Conservation (phyloP, 371 early-diverging fungal genomes). For the Mucor irregularis region DNA sequence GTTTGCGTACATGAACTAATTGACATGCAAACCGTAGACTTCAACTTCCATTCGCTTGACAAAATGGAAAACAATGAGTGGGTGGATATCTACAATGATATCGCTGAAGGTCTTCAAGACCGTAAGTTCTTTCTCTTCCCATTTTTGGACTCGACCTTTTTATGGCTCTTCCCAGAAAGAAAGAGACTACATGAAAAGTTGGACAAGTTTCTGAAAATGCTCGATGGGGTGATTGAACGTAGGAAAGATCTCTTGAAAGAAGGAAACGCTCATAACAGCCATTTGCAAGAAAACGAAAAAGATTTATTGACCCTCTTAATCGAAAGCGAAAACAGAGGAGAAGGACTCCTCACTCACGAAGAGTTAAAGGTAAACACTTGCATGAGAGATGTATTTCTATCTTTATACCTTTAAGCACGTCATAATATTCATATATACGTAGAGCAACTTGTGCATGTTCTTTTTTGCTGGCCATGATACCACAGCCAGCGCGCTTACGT, state of each 20-base stretch:
- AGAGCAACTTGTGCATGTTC: slow-evolving; percentile 23
- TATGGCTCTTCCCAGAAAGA: slow-evolving; percentile 19
- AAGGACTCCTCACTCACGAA: slow-evolving; percentile 1
- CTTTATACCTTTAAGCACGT: slow-evolving; percentile 18
- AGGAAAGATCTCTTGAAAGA: not conserved
- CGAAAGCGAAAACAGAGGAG: slow-evolving; percentile 23
- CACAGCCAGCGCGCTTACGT: slow-evolving; percentile 45
- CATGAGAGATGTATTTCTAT: slow-evolving; percentile 8
- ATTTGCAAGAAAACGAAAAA: not conserved
- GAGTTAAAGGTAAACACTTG: slow-evolving; percentile 2
- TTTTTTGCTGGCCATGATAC: slow-evolving; percentile 52
- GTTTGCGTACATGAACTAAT: no score
- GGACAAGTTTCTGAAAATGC: not conserved
- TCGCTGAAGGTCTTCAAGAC: slow-evolving; percentile 10
- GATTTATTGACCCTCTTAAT: slow-evolving; percentile 9
- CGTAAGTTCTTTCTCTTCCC: slow-evolving; percentile 18
- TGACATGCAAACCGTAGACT: not conserved
- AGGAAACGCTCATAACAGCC: slow-evolving; percentile 7
- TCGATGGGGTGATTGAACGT: slow-evolving; percentile 4
- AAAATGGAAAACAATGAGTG: slow-evolving; percentile 13
- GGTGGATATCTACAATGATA: slow-evolving; percentile 8
- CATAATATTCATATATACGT: no score
- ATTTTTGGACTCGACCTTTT: not conserved
- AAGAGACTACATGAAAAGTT: slow-evolving; percentile 24
- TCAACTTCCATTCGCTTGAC: not conserved